phyloP scores from a whole-genome alignment of 1,139 yeast species.

The Yamadazyma aaseri region DNA sequence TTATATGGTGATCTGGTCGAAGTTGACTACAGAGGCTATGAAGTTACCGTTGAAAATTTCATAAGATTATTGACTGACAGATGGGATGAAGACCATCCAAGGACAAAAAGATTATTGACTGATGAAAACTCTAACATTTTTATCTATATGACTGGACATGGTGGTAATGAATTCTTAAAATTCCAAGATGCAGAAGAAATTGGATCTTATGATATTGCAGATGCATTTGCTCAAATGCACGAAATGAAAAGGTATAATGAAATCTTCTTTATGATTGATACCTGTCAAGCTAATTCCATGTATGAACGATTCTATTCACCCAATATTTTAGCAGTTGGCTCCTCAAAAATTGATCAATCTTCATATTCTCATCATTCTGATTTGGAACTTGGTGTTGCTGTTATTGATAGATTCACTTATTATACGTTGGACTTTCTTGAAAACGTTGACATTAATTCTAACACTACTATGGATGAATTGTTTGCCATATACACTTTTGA shows the following conservation, averaged over 20 bases:
- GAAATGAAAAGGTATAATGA: conserved; percentile 94
- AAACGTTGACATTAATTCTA: conserved; percentile 69
- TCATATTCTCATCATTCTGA: conserved; percentile 97
- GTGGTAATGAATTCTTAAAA: conserved; percentile 94
- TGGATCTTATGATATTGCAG: conserved; percentile 92
- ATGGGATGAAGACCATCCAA: conserved; percentile 92
- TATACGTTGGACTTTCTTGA: conserved; percentile 89
- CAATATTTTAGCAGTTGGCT: conserved; percentile 88
- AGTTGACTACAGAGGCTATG: conserved; percentile 96
- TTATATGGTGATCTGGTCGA: conserved; percentile 92
- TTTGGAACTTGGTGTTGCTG: conserved; percentile 94
- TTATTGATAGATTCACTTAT: conserved; percentile 93
- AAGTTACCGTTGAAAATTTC: conserved; percentile 95
- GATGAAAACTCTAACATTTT: conserved; percentile 94
- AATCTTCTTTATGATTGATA: conserved; percentile 94
- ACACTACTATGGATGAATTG: conserved; percentile 73
- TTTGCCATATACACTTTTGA: conserved; percentile 82
- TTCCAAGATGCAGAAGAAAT: conserved; percentile 99
- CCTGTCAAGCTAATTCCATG: conserved; percentile 99
- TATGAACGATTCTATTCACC: conserved; percentile 91
- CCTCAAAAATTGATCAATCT: conserved; percentile 84
- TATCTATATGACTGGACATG: conserved; percentile 96
- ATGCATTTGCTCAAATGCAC: conserved; percentile 96
- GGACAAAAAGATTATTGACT: conserved; percentile 84
- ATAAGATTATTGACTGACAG: conserved; percentile 86